Evolutionary conservation across 441 rosid species (phyloP).

Genomic region (Cnidoscolus chayamansa): DNA sequence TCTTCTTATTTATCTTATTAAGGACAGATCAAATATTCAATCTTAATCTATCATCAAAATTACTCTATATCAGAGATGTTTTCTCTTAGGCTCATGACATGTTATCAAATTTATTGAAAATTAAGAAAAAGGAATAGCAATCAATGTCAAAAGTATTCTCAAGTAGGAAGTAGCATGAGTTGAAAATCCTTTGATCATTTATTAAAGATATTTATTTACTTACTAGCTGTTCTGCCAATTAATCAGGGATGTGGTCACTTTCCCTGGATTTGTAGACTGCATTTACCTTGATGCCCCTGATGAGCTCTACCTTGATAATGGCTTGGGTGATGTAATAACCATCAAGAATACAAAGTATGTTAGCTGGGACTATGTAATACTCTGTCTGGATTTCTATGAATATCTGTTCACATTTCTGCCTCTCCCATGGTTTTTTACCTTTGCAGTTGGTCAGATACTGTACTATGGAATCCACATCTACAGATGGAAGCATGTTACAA

Average conservation of each 20-base stretch:
- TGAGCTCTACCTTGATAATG: slow-evolving; percentile 70
- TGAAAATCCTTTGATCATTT: not conserved
- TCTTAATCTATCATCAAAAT: not conserved
- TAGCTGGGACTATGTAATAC: slow-evolving; percentile 8
- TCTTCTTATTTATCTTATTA: not conserved
- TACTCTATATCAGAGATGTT: slow-evolving; percentile 24
- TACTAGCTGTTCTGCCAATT: slow-evolving; percentile 27
- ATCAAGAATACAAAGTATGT: slow-evolving; percentile 66
- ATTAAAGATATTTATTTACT: slow-evolving; percentile 13
- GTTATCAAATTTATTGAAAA: not conserved
- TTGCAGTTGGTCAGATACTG: slow-evolving; percentile 84
- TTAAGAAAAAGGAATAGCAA: slow-evolving; percentile 50
- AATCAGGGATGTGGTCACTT: slow-evolving; percentile 67
- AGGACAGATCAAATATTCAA: not conserved
- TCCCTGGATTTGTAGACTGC: slow-evolving; percentile 93
- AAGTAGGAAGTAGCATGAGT: not conserved
- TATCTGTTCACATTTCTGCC: slow-evolving; percentile 11
- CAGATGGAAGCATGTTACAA: slow-evolving; percentile 95
- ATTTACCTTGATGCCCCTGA: slow-evolving; percentile 67
- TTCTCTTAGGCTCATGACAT: not conserved
- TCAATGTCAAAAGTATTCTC: not conserved
- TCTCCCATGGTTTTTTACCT: slow-evolving; percentile 10
- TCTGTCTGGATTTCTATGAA: slow-evolving; percentile 7
- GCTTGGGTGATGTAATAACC: slow-evolving; percentile 70
- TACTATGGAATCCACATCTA: slow-evolving; percentile 79